Evolutionary conservation across 495 filamentous ascomycete genomes (phyloP), one percentile per base, ranked within the genome.

Genomic region (Sphaerosporella brunnea): DNA sequence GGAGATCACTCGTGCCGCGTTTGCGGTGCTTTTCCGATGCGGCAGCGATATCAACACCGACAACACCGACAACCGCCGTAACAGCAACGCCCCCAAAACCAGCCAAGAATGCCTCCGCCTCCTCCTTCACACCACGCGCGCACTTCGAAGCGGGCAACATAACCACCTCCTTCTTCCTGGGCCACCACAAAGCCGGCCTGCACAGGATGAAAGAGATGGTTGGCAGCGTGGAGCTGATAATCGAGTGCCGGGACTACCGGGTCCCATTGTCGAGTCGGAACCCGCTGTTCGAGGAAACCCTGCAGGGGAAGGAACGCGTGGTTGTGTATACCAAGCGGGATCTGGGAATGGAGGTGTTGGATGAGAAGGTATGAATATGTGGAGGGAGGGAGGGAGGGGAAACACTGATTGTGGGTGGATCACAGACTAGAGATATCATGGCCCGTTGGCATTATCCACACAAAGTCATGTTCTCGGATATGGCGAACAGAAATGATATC

Each of bases 211-310:
- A 82, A 63, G 76, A 74, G 47, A 70, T 80, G 65, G 73, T 99
- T 38, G 75, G 75, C 36, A 72, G 75, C 39, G 81, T 93, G 48
- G 82, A 86, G 52, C 78, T 96, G 37, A 74, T 99, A 41, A 75
- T 99, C 48, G 90, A 99, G 65, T 94, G 87, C 64, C 81, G 90
- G 44, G 90, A 99, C 65, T 88, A 83, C 60, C 79, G 90, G 30
- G 75, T 92, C 4, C 90, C 90, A 2, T 63, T 95, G 2, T 84
- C 83, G 0, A 88, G 83, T 0, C 71, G 84, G 46, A 99, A 99
- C 61, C 88, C 90, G 0, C 66, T 93, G 43, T 90, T 99, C 54
- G 92, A 95, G 55, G 70, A 78, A 38, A 72, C 69, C 5, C 65
- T 96, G 18, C 76, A 74, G 19, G 65, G 67, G 32, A 74, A 73